These are phyloP conservation scores for Magnaporthales sp. DNA, from an alignment of 2,329 filamentous ascomycete genomes.

Conservation along the genomic window DNA sequence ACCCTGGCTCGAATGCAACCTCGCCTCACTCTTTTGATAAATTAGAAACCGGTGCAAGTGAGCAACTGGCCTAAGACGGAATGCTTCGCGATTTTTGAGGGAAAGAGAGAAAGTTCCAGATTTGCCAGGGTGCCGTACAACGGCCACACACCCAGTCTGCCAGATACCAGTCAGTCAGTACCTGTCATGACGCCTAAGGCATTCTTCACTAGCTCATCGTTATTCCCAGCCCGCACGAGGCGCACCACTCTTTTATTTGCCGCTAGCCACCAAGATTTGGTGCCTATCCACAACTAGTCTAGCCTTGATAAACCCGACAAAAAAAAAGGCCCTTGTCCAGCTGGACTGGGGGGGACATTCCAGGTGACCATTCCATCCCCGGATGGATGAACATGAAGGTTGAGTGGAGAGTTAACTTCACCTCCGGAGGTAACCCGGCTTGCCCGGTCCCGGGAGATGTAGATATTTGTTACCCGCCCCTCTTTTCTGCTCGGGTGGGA, in stretches of 20 bases:
- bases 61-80: neutral
- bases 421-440: neutral
- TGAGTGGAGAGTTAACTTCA: neutral
- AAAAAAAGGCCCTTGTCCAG: neutral
- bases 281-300: neutral
- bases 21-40: neutral
- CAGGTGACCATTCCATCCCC: neutral
- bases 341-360: neutral
- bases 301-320: neutral
- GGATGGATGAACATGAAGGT: neutral
- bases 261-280: neutral
- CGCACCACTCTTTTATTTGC: neutral
- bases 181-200: neutral
- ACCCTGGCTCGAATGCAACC: neutral
- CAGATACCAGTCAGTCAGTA: no score
- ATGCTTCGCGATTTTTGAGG: neutral
- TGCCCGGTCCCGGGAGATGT: neutral
- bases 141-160: neutral
- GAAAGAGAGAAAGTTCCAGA: neutral
- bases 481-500: neutral
- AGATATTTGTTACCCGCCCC: no score
- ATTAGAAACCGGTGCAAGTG: neutral
- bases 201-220: neutral
- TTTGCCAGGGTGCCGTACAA: neutral
- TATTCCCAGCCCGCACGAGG: neutral